Conservation (phyloP, 176 grass and related monocot genomes). For the Carex cristatella region DNA sequence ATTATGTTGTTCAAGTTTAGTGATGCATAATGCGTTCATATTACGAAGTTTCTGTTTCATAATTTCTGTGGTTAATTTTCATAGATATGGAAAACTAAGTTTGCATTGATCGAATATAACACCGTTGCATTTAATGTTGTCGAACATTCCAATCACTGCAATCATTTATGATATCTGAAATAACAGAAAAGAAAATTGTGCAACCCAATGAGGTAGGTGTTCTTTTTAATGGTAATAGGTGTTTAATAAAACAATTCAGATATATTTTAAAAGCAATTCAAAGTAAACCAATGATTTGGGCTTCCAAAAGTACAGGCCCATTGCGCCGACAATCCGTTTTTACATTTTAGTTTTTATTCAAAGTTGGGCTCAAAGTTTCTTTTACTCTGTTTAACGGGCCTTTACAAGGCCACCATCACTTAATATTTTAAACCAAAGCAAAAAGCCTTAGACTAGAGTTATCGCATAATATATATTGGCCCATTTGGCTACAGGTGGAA, state of each 20-base stretch:
- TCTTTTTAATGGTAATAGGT: too few species aligned
- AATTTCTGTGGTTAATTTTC: not conserved
- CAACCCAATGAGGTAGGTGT: not conserved
- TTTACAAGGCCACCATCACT: not conserved
- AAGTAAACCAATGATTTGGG: not conserved
- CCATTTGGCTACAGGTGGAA: too few species aligned
- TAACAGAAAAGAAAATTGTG: not conserved
- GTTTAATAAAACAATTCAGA: not conserved
- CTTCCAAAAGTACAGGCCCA: not conserved
- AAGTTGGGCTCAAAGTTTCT: not conserved
- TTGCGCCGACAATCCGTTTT: not conserved
- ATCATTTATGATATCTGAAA: not conserved
- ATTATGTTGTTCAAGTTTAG: constrained; percentile 4
- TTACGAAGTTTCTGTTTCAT: not conserved
- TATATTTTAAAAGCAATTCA: not conserved
- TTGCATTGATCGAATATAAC: not conserved
- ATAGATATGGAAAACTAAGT: not conserved
- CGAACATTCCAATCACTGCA: not conserved
- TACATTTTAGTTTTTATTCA: not conserved
- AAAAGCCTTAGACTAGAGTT: too few species aligned
- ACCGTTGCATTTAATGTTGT: not conserved
- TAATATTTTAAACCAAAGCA: not conserved
- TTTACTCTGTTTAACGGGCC: not conserved
- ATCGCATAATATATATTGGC: too few species aligned
- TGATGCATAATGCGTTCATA: not conserved